Base-by-base conservation (phyloP, 768 basidiomycete species). In the Lactarius hengduanensis region DNA sequence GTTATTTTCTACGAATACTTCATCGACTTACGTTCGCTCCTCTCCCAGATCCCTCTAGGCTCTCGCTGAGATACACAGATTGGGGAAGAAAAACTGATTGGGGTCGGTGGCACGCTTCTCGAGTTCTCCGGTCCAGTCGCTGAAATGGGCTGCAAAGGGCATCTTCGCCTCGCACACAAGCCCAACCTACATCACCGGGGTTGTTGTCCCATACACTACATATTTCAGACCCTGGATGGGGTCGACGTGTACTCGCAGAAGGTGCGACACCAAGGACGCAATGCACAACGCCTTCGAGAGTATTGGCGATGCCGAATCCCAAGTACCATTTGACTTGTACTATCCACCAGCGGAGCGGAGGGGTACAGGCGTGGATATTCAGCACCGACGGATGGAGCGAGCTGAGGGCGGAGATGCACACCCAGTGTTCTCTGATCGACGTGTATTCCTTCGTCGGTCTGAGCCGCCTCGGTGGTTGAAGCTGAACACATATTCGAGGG, bases 381-480 rank as follows among this genome's bases (percentile, higher is more conserved):
- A 13, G 10, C 10, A 11, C 22, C 22, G 22, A 26, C 11, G 47
- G 47, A 13, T 50, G 47, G 47, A 15, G 47, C 22, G 47, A 50
- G 22, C 47, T 50, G 11, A 50, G 47, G 47, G 47, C 11, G 3
- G 47, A 50, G 47, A 26, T 13, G n/a, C 11, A 50, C 47, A 50
- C 22, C 47, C 22, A 26, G 47, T 50, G 11, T 50, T 22, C 22
- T 50, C 22, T 6, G 22, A 50, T 13, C 47, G 47, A 50, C 47
- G 22, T 11, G 26, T 50, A 13, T 50, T 26, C 22, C 13, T 22
- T 50, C 11, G 47, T 26, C 47, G 47, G n/a, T 50, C 47, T 50
- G 47, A 50, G 47, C n/a, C n/a, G 22, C 47, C 47, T 50, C 47
- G 47, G 22, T 50, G 47, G 47, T 22, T 50, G 47, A 50, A 50